A percentile compares a stretch with the other conserved stretches of the same genome.
These are phyloP conservation scores for Mrakiaceae sp. DNA, from an alignment of 1,284 basidiomycete genomes.

Conservation along the genomic window DNA sequence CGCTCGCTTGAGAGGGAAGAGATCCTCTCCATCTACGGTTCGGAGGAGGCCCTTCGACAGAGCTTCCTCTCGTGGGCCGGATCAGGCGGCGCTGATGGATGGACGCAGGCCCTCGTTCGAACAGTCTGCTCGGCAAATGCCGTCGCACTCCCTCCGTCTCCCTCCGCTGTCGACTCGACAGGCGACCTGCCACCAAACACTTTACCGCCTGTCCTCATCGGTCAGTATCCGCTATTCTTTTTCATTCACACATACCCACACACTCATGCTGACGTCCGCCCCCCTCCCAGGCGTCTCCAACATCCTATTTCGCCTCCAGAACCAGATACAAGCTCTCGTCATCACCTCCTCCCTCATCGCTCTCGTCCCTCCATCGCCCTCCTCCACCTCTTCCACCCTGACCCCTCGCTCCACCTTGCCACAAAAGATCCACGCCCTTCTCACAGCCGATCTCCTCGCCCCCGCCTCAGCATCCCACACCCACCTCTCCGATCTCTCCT, in stretches of 20 bases:
- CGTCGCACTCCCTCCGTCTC: slow-evolving; percentile 1
- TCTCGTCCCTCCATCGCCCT: slow-evolving; percentile 36
- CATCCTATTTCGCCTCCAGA: slow-evolving; percentile 49
- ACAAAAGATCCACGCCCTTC: neutral
- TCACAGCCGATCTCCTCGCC: neutral
- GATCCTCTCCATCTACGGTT: neutral
- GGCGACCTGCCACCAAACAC: slow-evolving; percentile 24
- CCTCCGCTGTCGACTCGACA: neutral
- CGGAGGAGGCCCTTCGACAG: too few relatives aligned
- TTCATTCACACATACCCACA: too few relatives aligned
- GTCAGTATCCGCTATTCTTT: slow-evolving; percentile 27
- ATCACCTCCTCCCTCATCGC: slow-evolving; percentile 50
- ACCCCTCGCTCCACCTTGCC: slow-evolving; percentile 3
- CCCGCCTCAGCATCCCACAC: neutral
- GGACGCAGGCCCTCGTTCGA: neutral
- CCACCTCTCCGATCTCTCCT: neutral
- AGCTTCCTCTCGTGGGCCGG: too few relatives aligned
- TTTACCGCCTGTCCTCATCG: slow-evolving; percentile 52
- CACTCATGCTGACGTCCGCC: too few relatives aligned
- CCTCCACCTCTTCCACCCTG: slow-evolving; percentile 25
- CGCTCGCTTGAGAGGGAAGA: neutral
- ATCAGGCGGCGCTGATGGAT: too few relatives aligned
- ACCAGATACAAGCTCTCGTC: slow-evolving; percentile 56
- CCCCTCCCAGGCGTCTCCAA: slow-evolving; percentile 30
- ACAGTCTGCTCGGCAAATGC: neutral